Conservation (phyloP, 2,329 filamentous ascomycete species). For the Bipolaris gigantea region DNA sequence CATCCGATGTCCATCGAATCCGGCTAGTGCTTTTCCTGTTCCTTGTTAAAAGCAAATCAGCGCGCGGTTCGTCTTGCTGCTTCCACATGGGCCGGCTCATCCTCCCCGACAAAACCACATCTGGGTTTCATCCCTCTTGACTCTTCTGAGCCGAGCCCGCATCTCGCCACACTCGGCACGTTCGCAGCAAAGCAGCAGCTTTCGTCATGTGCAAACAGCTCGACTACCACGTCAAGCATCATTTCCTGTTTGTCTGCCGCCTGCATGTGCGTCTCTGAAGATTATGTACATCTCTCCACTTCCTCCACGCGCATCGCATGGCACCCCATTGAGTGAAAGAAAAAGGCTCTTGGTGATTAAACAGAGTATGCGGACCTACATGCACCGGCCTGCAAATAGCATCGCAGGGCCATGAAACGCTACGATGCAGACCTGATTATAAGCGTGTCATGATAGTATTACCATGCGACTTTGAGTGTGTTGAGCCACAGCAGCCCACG, state of each 20-base stretch:
- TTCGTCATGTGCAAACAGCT: conserved; percentile 13
- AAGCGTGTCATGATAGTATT: neutral
- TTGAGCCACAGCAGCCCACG: neutral
- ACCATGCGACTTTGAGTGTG: neutral
- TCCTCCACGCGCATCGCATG: neutral
- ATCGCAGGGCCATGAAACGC: neutral
- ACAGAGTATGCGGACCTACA: neutral
- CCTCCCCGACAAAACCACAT: conserved; percentile 19
- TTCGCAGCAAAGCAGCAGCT: conserved; percentile 17
- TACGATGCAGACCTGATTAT: neutral
- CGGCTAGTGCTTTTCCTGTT: conserved; percentile 25
- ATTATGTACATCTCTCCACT: neutral
- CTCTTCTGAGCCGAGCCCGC: conserved; percentile 13
- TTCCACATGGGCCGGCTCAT: conserved; percentile 9
- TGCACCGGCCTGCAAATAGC: neutral
- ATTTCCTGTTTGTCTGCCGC: conserved; percentile 4
- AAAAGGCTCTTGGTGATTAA: neutral
- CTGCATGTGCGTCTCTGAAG: neutral
- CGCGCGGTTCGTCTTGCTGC: conserved; percentile 19
- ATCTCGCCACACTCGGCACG: conserved; percentile 24
- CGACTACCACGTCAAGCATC: conserved; percentile 6
- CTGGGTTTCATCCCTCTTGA: conserved; percentile 15
- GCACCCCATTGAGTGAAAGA: neutral
- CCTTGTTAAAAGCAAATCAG: conserved; percentile 11
- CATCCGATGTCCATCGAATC: conserved; percentile 22